These are phyloP conservation scores for Tuctoria greenei DNA, from an alignment of 176 grass and related monocot genomes.

Conservation along the genomic window DNA sequence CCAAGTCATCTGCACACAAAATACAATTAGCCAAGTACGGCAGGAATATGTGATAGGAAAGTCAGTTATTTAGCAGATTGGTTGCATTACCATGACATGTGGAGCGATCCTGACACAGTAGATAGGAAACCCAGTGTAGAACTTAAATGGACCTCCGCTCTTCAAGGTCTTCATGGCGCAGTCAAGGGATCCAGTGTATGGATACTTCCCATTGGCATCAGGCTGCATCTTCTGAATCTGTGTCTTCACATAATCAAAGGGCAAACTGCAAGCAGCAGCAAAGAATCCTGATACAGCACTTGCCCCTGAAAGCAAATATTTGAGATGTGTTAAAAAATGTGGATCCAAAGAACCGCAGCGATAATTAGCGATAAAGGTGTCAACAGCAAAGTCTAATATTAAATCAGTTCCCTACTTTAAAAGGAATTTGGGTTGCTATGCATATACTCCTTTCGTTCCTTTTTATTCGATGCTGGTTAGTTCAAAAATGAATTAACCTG, in stretches of 20 bases:
- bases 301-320: conserved; percentile 60
- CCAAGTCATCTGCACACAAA: conserved; percentile 81
- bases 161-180: conserved; percentile 85
- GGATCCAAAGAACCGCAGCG: neutral
- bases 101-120: conserved; percentile 93
- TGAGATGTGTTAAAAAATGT: neutral
- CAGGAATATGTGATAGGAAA: neutral
- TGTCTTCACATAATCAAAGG: conserved; percentile 96
- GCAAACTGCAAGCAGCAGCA: conserved; percentile 91
- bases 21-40: conserved; percentile 22
- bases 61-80: conserved; percentile 1
- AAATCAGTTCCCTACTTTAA: neutral
- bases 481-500: no score
- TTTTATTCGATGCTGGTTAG: no score
- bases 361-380: neutral
- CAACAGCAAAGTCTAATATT: neutral
- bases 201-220: conserved; percentile 85
- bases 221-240: conserved; percentile 99
- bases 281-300: conserved; percentile 95
- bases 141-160: conserved; percentile 83
- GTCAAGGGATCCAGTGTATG: conserved; percentile 83
- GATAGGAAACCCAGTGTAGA: conserved; percentile 92
- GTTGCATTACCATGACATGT: conserved; percentile 81
- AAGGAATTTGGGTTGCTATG: neutral
- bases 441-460: no score